These are phyloP conservation scores for Fistulina hepatica DNA, from an alignment of 1,284 basidiomycete genomes.

Conservation along the genomic window DNA sequence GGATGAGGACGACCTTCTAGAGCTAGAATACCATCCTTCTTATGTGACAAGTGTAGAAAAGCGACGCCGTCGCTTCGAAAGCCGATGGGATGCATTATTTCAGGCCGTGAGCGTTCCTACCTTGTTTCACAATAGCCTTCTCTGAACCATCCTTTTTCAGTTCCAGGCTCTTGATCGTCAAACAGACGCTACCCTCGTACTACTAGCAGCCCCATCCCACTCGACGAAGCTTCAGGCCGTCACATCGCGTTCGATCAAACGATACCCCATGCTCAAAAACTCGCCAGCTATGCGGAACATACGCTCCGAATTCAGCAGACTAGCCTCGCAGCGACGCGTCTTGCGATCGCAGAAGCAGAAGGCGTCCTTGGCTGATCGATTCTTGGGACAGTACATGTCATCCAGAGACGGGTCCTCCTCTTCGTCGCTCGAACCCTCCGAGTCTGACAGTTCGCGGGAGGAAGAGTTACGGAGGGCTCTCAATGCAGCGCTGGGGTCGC, in stretches of 20 bases:
- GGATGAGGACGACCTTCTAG: conserved; percentile 58
- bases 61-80: conserved; percentile 58
- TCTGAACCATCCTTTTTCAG: conserved; percentile 26
- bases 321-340: conserved; percentile 45
- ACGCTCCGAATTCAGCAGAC: conserved; percentile 42
- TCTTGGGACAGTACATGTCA: conserved; percentile 20
- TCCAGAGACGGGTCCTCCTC: conserved; percentile 24
- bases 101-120: conserved; percentile 42
- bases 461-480: conserved; percentile 54
- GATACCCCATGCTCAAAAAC: conserved; percentile 34
- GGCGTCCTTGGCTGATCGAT: conserved; percentile 45
- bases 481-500: conserved; percentile 52
- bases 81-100: conserved; percentile 58
- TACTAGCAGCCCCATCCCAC: conserved; percentile 65
- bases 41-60: conserved; percentile 57
- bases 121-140: conserved; percentile 10
- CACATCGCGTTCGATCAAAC: conserved; percentile 55
- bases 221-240: conserved; percentile 49
- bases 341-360: conserved; percentile 38
- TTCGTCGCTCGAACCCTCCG: conserved; percentile 42
- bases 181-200: conserved; percentile 64
- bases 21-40: conserved; percentile 64
- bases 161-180: conserved; percentile 69
- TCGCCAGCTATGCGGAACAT: conserved; percentile 41
- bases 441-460: conserved; percentile 42